phyloP scores from a whole-genome alignment of 1,284 basidiomycete genomes.

The Ustilago esculenta region DNA sequence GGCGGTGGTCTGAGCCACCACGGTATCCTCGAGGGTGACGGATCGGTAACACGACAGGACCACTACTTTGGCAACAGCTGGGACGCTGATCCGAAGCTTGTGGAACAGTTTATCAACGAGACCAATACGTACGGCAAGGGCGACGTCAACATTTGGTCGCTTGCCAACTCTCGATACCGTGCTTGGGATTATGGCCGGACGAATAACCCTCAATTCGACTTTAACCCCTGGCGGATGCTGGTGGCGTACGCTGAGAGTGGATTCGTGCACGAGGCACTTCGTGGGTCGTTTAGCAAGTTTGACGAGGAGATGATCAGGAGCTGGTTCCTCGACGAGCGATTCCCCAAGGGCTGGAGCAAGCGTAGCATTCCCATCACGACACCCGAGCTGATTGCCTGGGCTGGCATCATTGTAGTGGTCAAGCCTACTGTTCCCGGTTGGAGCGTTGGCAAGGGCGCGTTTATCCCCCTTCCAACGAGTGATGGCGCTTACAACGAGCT shows the following conservation, averaged over 20 bases:
- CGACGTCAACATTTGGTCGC: slow-evolving; percentile 17
- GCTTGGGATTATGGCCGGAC: slow-evolving; percentile 12
- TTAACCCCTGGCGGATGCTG: slow-evolving; percentile 42
- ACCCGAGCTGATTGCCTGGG: slow-evolving; percentile 36
- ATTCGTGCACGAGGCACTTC: slow-evolving; percentile 32
- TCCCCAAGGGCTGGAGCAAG: slow-evolving; percentile 32
- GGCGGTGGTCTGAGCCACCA: slow-evolving; percentile 32
- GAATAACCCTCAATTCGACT: slow-evolving; percentile 32
- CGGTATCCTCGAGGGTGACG: slow-evolving; percentile 36
- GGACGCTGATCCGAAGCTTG: slow-evolving; percentile 18
- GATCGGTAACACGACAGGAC: slow-evolving; percentile 35
- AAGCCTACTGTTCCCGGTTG: slow-evolving; percentile 34
- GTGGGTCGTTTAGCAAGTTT: slow-evolving; percentile 31
- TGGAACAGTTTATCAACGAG: slow-evolving; percentile 34
- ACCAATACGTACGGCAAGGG: slow-evolving; percentile 35
- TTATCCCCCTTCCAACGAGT: slow-evolving; percentile 24
- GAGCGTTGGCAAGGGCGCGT: slow-evolving; percentile 30
- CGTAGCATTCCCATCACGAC: slow-evolving; percentile 26
- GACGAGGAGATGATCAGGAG: slow-evolving; percentile 32
- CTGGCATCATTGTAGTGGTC: slow-evolving; percentile 11
- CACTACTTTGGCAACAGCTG: slow-evolving; percentile 43
- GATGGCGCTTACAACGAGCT: slow-evolving; percentile 25
- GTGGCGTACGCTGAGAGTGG: slow-evolving; percentile 40
- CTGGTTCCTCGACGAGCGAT: slow-evolving; percentile 34
- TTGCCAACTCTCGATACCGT: slow-evolving; percentile 32